Conservation (phyloP, 495 filamentous ascomycete genomes). For the Lentithecium fluviatile region DNA sequence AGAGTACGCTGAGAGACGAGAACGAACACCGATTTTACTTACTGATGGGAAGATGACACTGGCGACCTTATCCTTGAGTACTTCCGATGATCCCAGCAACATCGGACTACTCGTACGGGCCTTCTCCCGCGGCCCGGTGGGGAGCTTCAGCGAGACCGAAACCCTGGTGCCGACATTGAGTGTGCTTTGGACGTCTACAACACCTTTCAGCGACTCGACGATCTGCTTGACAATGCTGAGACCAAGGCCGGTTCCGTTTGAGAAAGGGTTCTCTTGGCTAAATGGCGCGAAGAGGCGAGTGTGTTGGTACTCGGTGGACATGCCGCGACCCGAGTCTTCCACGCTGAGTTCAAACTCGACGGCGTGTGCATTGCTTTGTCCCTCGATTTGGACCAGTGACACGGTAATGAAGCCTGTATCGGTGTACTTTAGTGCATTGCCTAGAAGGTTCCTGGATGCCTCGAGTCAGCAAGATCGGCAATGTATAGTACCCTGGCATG, state of each 20-base stretch:
- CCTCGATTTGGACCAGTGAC: not conserved
- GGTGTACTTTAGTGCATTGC: slow-evolving; percentile 30
- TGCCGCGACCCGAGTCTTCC: slow-evolving; percentile 14
- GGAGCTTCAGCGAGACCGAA: slow-evolving; percentile 6
- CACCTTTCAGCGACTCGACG: slow-evolving; percentile 14
- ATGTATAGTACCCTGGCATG: no score
- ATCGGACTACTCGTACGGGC: not conserved
- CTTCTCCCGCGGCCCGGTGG: not conserved
- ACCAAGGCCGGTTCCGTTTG: slow-evolving; percentile 17
- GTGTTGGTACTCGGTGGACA: slow-evolving; percentile 8
- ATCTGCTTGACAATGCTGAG: slow-evolving; percentile 14
- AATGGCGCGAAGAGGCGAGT: slow-evolving; percentile 22
- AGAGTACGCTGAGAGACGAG: no score
- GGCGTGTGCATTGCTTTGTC: not conserved
- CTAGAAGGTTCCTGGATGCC: slow-evolving; percentile 14
- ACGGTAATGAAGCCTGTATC: slow-evolving; percentile 12
- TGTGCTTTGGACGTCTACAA: slow-evolving; percentile 7
- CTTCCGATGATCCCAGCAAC: not conserved
- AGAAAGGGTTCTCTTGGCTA: slow-evolving; percentile 13
- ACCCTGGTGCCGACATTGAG: slow-evolving; percentile 12
- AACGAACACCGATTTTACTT: no score
- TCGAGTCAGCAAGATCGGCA: no score
- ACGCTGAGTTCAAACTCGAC: slow-evolving; percentile 8
- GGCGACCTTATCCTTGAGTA: not conserved
- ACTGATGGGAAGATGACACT: not conserved